Percentiles rank a stretch among this genome's conserved stretches.
phyloP scores from a whole-genome alignment of 2,329 filamentous ascomycete genomes.

The Stagonosporopsis tanaceti region DNA sequence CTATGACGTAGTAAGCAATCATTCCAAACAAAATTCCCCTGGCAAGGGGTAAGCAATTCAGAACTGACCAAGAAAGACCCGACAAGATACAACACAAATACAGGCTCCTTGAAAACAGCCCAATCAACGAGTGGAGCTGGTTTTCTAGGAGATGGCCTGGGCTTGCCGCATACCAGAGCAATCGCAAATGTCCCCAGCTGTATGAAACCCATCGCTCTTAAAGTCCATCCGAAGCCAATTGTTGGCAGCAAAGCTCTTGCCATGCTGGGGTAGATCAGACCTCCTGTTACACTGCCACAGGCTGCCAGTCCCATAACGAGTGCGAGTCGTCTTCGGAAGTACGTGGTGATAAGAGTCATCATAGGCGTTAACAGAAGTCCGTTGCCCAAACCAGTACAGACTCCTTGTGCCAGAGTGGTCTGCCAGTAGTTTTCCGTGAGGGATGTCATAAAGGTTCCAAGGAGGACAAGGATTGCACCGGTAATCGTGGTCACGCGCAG shows the following conservation, averaged over 20 bases:
- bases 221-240: constrained; percentile 64
- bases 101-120: no score
- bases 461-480: constrained; percentile 51
- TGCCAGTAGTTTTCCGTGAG: constrained; percentile 56
- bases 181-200: constrained; percentile 3
- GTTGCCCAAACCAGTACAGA: constrained; percentile 36
- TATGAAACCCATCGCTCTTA: constrained; percentile 61
- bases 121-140: no score
- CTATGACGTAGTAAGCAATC: no score
- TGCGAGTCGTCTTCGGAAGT: constrained; percentile 17
- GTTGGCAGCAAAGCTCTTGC: no score
- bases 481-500: constrained; percentile 50
- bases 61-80: no score
- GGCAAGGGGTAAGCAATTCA: no score
- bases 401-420: constrained; percentile 33
- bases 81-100: no score
- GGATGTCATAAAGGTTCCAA: constrained; percentile 59
- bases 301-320: constrained; percentile 27
- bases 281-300: constrained; percentile 20
- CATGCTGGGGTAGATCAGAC: no score
- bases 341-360: constrained; percentile 43
- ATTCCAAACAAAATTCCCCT: no score
- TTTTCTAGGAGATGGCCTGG: background rate
- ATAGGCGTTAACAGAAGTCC: constrained; percentile 32
- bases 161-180: background rate